phyloP scores from a whole-genome alignment of 352 stramenopile genomes.

The Globisporangium paroecandrum region DNA sequence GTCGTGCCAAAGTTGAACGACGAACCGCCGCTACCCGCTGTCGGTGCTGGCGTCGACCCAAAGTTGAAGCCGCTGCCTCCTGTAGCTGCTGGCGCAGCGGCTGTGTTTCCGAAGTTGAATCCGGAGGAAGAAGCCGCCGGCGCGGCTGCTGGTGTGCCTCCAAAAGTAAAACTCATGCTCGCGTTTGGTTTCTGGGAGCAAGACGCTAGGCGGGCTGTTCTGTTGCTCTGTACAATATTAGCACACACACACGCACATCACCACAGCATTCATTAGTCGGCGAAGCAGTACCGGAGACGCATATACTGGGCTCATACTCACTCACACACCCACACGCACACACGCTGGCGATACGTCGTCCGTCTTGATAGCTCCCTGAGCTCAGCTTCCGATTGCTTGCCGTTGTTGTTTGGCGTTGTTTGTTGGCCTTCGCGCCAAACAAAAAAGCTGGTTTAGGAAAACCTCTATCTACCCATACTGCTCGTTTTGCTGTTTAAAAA shows the following conservation, averaged over 20 bases:
- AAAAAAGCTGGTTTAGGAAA: not conserved
- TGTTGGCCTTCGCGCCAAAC: not conserved
- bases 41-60: constrained; percentile 17
- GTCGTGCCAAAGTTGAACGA: constrained; percentile 20
- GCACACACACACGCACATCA: not conserved
- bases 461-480: not conserved
- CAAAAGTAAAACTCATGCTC: constrained; percentile 52
- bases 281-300: not conserved
- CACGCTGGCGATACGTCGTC: not conserved
- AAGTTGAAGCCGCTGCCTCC: constrained; percentile 32
- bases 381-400: not conserved
- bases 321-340: not conserved
- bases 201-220: not conserved
- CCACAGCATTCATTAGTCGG: not conserved
- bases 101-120: constrained; percentile 38
- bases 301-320: not conserved
- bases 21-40: not conserved
- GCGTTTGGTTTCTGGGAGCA: too few species aligned
- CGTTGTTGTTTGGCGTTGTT: not conserved
- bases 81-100: constrained; percentile 5
- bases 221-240: not conserved
- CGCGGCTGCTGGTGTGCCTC: constrained; percentile 19
- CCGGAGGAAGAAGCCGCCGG: constrained; percentile 22
- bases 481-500: not conserved
- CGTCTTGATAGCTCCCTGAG: not conserved